Conservation (phyloP, 148 eudicot species). For the Cornus controversa region DNA sequence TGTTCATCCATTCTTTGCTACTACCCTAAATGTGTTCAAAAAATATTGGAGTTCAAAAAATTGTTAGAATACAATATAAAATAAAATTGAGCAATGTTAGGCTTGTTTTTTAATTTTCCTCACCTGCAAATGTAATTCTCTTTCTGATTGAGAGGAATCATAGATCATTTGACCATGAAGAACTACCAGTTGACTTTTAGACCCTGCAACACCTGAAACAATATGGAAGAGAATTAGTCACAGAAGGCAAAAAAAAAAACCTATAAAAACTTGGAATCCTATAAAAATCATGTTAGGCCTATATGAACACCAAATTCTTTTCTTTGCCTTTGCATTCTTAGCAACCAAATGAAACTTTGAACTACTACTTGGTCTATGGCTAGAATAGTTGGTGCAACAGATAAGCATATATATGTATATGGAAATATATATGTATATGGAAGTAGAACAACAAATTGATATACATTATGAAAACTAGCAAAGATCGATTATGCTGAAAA, state of each 20-base stretch:
- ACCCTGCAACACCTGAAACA: conserved; percentile 20
- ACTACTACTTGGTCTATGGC: neutral
- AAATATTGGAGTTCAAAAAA: too few species aligned
- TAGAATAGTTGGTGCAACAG: neutral
- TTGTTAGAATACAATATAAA: too few species aligned
- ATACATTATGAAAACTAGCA: too few species aligned
- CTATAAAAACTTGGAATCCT: neutral
- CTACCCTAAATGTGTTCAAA: neutral
- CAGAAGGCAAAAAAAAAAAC: too few species aligned
- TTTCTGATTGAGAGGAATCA: conserved; percentile 3
- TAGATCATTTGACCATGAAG: conserved; percentile 1
- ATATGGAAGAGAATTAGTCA: neutral
- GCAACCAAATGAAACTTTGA: neutral
- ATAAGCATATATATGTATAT: neutral
- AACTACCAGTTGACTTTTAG: conserved; percentile 16
- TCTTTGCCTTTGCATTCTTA: too few species aligned
- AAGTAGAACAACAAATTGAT: neutral
- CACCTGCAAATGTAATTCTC: conserved; percentile 17
- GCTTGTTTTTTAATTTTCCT: conserved; percentile 1
- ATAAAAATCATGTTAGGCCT: neutral
- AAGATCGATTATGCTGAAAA: too few species aligned
- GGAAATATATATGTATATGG: too few species aligned
- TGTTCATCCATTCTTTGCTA: conserved; percentile 13
- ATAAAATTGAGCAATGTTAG: neutral
- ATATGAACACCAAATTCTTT: neutral